Evolutionary conservation across 805 yeast species (phyloP), one percentile per base, ranked within the genome.

Genomic region (Starmerella powellii): DNA sequence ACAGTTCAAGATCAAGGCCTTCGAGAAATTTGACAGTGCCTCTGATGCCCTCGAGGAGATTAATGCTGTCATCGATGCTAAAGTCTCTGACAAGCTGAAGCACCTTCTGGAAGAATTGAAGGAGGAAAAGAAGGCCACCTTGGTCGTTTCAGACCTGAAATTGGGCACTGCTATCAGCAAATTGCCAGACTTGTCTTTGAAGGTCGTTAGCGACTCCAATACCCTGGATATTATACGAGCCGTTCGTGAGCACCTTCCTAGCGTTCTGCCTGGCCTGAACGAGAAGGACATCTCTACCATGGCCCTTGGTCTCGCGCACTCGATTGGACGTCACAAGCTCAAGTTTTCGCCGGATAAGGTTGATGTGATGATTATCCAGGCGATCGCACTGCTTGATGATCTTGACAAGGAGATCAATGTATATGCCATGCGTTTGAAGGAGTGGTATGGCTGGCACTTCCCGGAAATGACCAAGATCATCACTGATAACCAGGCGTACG

Each of bases 361-460:
- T 45, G 98, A 91, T 67, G 88, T 93, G 51, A 91, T 91, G 98
- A 88, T 91, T 63, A 93, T 91, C 51, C 98, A 91, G 71, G 98
- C 98, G 45, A 91, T 91, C 66, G 95, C 97, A 17, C 71, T 91
- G 53, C 74, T 91, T 59, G 98, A 91, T 59, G 96, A 91, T 60
- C 74, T 91, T 57, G 98, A 91, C 70, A 91, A 91, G 69, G 98
- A 91, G 66, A 74, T 91, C 57, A 91, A 91, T 70, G 91, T 96
- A 40, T 91, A 88, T 58, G 95, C 97, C 54, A 91, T 91, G 98
- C 79, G 98, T 71, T 77, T 88, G 68, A 91, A 88, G 70, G 98
- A 91, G 70, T 91, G 98, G 98, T 91, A 91, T 68, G 98, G 98
- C 53, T 91, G 98, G 98, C 98, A 91, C 67, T 91, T 91, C 79